Base-by-base conservation (phyloP, 495 filamentous ascomycete genomes). In the Trichocladium uniseriatum region DNA sequence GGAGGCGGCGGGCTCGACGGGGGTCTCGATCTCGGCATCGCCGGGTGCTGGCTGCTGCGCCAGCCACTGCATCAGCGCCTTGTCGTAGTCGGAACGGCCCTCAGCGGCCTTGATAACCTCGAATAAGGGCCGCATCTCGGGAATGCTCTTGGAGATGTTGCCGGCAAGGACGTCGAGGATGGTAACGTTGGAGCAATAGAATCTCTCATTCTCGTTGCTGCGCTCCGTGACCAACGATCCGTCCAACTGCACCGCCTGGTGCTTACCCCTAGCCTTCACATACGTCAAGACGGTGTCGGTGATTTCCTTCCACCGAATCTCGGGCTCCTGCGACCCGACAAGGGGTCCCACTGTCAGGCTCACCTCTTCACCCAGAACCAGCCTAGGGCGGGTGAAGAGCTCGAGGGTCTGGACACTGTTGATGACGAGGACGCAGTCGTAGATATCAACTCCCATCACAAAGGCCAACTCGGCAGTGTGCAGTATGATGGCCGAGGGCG, bases 371-470 rank as follows among this genome's bases (percentile, higher is more conserved):
- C 89, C 89, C 8, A 95, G 67, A 1, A 86, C 90, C 50, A 84
- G 78, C 32, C 83, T 79, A 11, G 90, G 69, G 39, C 79, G 82
- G 35, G 83, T 86, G 65, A 95, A 92, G 0, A 84, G 77, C 44
- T 90, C 83, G 24, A 95, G 69, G 6, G 86, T 88, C 43, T 84
- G 76, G 19, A 81, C 77, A 18, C 83, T 87, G 65, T 94, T 95
- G 63, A 95, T 89, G 6, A 95, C 81, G 0, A 95, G 75, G 16
- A 95, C 82, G 60, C 89, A 94, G 60, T 95, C 89, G 71, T 95
- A 95, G 49, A 94, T 87, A 55, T 95, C 89, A 27, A 94, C 86
- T 2, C 88, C 89, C 2, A 89, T 82, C 21, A 91, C 73, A 59
- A 95, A 95, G n/a, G 87, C 87, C 19, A 94, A 67, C 3, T 82